These are phyloP conservation scores for Cyphellophora europaea DNA, from an alignment of 2,329 filamentous ascomycete genomes.

Conservation along the genomic window DNA sequence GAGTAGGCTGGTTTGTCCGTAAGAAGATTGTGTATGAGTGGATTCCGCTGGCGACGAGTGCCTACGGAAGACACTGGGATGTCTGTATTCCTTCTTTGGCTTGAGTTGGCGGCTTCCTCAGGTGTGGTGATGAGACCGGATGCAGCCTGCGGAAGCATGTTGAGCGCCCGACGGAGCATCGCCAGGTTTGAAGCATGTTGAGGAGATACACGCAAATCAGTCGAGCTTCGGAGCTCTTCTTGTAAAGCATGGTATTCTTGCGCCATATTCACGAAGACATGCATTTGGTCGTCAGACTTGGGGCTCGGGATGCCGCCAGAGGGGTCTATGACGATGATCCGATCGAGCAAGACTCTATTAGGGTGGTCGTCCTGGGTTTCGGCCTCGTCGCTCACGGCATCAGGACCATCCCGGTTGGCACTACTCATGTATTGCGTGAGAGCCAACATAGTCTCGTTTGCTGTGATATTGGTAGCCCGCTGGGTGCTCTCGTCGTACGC, in stretches of 20 bases:
- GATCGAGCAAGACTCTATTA: conserved; percentile 57
- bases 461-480: conserved; percentile 37
- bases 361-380: conserved; percentile 34
- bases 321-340: conserved; percentile 81
- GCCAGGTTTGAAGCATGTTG: conserved; percentile 38
- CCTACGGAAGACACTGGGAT: conserved; percentile 36
- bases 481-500: conserved; percentile 48
- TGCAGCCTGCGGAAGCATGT: conserved; percentile 70
- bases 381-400: conserved; percentile 38
- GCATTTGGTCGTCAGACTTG: conserved; percentile 39
- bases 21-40: conserved; percentile 86
- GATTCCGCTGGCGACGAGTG: conserved; percentile 61
- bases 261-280: conserved; percentile 87
- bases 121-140: conserved; percentile 87
- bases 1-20: conserved; percentile 92
- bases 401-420: conserved; percentile 39
- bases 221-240: conserved; percentile 43
- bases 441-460: conserved; percentile 62
- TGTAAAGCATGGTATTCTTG: conserved; percentile 72
- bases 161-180: conserved; percentile 60
- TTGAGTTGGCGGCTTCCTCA: conserved; percentile 62
- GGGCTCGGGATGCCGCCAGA: conserved; percentile 66
- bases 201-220: conserved; percentile 18
- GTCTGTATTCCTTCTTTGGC: conserved; percentile 21
- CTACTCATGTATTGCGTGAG: conserved; percentile 52